Percentiles rank a stretch among this genome's conserved stretches.
Conservation (phyloP, 305 asterid genomes). For the Fraxinus nigra region DNA sequence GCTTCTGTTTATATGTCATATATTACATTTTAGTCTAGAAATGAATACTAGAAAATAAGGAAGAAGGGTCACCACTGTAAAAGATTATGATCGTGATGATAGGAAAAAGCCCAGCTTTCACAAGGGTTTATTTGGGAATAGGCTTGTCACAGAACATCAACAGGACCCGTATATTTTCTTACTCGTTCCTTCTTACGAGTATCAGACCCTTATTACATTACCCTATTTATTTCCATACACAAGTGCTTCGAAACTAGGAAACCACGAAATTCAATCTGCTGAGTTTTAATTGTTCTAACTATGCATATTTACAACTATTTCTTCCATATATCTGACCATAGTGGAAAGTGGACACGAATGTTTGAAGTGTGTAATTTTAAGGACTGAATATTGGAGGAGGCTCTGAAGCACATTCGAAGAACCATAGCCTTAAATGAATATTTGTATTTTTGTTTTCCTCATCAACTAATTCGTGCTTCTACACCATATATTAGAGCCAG, state of each 20-base stretch:
- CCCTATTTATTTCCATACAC: background rate
- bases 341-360: background rate
- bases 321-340: background rate
- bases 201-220: background rate
- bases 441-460: background rate
- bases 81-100: background rate
- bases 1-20: background rate
- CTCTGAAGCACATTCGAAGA: background rate
- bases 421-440: background rate
- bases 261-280: background rate
- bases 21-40: background rate
- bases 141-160: background rate
- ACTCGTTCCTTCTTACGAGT: background rate
- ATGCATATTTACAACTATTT: background rate
- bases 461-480: background rate
- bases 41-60: background rate
- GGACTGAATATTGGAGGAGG: background rate
- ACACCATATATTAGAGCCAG: background rate
- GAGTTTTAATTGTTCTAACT: background rate
- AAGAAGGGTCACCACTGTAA: background rate
- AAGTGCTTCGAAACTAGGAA: background rate
- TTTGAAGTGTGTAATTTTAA: background rate
- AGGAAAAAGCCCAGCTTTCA: background rate
- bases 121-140: too few relatives aligned
- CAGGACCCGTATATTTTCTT: background rate